Conservation (phyloP, 495 filamentous ascomycete genomes). For the Aspergillus conjunctus region DNA sequence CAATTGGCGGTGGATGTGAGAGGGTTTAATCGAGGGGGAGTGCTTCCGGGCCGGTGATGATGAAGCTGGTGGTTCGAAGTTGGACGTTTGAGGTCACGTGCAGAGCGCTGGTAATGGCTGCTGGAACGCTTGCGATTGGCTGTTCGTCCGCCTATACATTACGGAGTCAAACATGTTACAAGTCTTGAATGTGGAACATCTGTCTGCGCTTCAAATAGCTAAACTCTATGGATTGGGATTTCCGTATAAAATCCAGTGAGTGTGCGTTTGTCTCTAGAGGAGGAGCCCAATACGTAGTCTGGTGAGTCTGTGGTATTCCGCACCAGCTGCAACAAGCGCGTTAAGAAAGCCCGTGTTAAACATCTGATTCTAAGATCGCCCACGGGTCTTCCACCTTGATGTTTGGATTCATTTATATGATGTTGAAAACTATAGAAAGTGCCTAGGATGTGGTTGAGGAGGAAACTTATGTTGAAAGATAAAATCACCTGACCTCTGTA, state of each 20-base stretch:
- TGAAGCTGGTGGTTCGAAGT: slow-evolving; percentile 37
- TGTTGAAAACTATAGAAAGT: background rate
- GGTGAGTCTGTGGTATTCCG: too few relatives aligned
- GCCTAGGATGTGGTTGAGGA: too few relatives aligned
- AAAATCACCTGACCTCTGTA: slow-evolving; percentile 15
- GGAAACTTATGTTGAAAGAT: background rate
- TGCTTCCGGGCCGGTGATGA: slow-evolving; percentile 21
- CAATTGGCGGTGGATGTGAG: slow-evolving; percentile 27
- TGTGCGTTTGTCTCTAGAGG: too few relatives aligned
- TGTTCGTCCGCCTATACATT: background rate
- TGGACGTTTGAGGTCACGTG: slow-evolving; percentile 43
- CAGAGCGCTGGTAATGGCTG: slow-evolving; percentile 35
- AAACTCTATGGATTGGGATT: too few relatives aligned
- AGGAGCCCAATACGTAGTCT: too few relatives aligned
- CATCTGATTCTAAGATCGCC: too few relatives aligned
- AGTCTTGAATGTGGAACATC: background rate
- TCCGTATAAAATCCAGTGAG: too few relatives aligned
- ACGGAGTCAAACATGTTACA: background rate
- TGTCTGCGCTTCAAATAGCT: background rate
- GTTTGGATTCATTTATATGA: too few relatives aligned
- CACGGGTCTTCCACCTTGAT: too few relatives aligned
- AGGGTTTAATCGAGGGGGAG: slow-evolving; percentile 24
- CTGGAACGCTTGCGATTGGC: slow-evolving; percentile 36
- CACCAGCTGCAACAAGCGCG: too few relatives aligned
- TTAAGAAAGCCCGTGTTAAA: too few relatives aligned